These are phyloP conservation scores for Debaryomycetaceae sp. DNA, from an alignment of 1,139 yeast genomes.

Conservation along the genomic window DNA sequence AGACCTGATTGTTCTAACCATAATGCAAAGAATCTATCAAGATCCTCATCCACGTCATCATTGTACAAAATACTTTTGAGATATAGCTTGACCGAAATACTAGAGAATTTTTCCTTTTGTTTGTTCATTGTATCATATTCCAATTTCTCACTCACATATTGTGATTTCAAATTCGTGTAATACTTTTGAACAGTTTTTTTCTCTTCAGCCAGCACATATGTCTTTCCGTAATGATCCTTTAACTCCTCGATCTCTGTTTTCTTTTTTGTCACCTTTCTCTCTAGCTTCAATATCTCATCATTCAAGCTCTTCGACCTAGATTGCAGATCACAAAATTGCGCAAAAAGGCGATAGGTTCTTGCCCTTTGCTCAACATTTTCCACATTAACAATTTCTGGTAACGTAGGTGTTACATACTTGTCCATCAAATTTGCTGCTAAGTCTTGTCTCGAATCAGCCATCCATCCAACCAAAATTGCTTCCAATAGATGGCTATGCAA, in stretches of 20 bases:
- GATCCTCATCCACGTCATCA: slow-evolving; percentile 51
- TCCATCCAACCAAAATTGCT: slow-evolving; percentile 67
- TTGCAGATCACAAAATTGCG: slow-evolving; percentile 73
- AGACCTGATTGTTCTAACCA: slow-evolving; percentile 68
- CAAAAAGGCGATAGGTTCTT: slow-evolving; percentile 56
- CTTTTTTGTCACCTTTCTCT: slow-evolving; percentile 35
- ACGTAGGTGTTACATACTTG: slow-evolving; percentile 50
- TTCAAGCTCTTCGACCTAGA: slow-evolving; percentile 41
- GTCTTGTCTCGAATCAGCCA: slow-evolving; percentile 66
- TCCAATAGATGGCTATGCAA: slow-evolving; percentile 26
- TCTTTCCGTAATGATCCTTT: slow-evolving; percentile 38
- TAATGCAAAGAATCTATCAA: slow-evolving; percentile 78
- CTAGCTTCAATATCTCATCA: slow-evolving; percentile 43
- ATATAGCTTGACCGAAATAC: slow-evolving; percentile 59
- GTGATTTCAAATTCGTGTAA: slow-evolving; percentile 44
- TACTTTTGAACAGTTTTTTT: slow-evolving; percentile 50
- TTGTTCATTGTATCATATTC: slow-evolving; percentile 38
- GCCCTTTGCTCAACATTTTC: slow-evolving; percentile 26
- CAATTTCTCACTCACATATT: slow-evolving; percentile 46
- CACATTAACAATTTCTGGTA: slow-evolving; percentile 15
- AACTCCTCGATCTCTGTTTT: slow-evolving; percentile 47
- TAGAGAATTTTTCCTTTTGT: slow-evolving; percentile 43
- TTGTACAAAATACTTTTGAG: slow-evolving; percentile 49
- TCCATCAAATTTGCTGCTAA: slow-evolving; percentile 56
- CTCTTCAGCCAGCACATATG: slow-evolving; percentile 38